Conservation (phyloP, 179 eudicot genomes). For the Nepenthes alata region DNA sequence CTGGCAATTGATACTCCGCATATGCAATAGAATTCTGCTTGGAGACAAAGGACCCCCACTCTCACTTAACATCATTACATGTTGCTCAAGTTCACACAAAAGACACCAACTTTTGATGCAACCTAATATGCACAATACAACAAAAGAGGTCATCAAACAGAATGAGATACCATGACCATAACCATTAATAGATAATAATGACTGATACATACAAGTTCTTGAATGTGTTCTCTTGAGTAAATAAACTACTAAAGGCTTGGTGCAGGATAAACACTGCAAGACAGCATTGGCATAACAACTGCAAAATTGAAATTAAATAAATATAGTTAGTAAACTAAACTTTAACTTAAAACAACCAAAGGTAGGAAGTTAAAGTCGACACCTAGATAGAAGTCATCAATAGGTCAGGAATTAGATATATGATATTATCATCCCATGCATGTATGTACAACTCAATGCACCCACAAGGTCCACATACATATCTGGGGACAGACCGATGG, state of each 20-base stretch:
- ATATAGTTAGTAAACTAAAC: too few species aligned
- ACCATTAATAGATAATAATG: conserved; percentile 5
- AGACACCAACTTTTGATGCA: conserved; percentile 73
- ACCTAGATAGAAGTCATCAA: too few species aligned
- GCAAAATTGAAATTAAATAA: conserved; percentile 24
- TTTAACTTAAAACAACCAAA: too few species aligned
- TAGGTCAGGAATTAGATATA: too few species aligned
- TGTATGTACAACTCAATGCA: too few species aligned
- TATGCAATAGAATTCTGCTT: conserved; percentile 55
- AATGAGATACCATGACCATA: conserved; percentile 1
- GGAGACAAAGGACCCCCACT: conserved; percentile 75
- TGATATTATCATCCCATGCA: too few species aligned
- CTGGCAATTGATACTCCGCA: conserved; percentile 62
- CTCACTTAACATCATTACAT: conserved; percentile 60
- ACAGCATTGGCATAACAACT: conserved; percentile 98
- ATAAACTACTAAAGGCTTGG: conserved; percentile 75
- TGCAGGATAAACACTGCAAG: conserved; percentile 83
- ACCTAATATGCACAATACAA: conserved; percentile 30
- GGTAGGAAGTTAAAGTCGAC: too few species aligned
- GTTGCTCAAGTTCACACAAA: conserved; percentile 92
- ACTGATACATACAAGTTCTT: conserved; percentile 47
- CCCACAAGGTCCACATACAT: too few species aligned
- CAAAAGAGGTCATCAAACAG: conserved; percentile 5
- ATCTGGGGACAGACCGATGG: too few species aligned
- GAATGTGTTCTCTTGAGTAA: conserved; percentile 74